Conservation (phyloP, 2,329 filamentous ascomycete species). For the Dryadomyces quercivorus region DNA sequence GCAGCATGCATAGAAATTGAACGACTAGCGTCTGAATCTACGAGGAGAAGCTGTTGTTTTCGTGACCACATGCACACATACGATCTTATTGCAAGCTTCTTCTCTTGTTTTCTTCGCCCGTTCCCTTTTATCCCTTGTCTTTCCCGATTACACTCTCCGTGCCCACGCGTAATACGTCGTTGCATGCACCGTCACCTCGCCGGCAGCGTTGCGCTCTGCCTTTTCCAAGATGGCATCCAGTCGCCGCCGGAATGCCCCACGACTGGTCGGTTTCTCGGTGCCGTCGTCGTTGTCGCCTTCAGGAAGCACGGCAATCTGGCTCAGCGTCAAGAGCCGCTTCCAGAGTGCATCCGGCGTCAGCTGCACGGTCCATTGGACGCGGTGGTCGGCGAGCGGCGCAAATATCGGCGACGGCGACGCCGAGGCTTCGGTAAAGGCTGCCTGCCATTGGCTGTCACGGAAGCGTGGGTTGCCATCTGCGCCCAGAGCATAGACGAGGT, state of each 20-base stretch:
- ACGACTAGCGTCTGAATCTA: not conserved
- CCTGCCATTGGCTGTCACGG: conserved; percentile 49
- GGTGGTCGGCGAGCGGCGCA: conserved; percentile 46
- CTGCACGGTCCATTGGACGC: conserved; percentile 44
- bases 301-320: conserved; percentile 49
- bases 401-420: conserved; percentile 34
- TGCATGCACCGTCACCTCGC: conserved; percentile 52
- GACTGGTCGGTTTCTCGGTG: conserved; percentile 10
- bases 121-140: not conserved
- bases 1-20: conserved; percentile 18
- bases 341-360: conserved; percentile 48
- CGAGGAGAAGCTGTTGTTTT: not conserved
- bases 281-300: conserved; percentile 13
- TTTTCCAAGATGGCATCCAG: conserved; percentile 45
- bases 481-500: conserved; percentile 39
- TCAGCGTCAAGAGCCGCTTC: conserved; percentile 52
- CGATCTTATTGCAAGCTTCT: not conserved
- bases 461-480: conserved; percentile 53
- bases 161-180: conserved; percentile 54
- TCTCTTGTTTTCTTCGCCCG: too few relatives aligned
- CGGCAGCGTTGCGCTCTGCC: conserved; percentile 45
- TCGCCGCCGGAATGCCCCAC: conserved; percentile 32
- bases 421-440: conserved; percentile 44
- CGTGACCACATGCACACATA: not conserved
- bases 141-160: conserved; percentile 23